A percentile compares a stretch with the other conserved stretches of the same genome.
phyloP scores from a whole-genome alignment of 495 filamentous ascomycete species.

The Aspergillus steynii region DNA sequence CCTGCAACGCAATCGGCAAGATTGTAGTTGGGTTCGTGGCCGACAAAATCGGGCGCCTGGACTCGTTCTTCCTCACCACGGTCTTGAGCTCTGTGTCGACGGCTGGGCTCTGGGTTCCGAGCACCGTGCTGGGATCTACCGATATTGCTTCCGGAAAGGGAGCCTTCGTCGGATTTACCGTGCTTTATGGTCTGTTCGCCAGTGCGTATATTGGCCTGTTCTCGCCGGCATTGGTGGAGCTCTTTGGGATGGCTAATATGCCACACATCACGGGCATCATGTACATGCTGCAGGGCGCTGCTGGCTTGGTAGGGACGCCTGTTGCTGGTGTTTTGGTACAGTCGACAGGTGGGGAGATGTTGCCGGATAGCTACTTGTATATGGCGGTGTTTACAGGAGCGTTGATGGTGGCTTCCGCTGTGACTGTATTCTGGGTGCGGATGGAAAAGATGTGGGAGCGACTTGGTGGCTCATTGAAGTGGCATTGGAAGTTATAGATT shows the following conservation, averaged over 20 bases:
- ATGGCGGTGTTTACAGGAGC: slow-evolving; percentile 33
- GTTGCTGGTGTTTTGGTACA: slow-evolving; percentile 41
- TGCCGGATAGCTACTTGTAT: slow-evolving; percentile 27
- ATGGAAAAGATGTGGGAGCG: slow-evolving; percentile 28
- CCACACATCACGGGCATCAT: slow-evolving; percentile 42
- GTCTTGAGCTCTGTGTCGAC: slow-evolving; percentile 36
- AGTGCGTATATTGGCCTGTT: slow-evolving; percentile 44
- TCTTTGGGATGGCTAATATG: slow-evolving; percentile 45
- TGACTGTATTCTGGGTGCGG: slow-evolving; percentile 33
- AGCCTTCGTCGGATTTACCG: slow-evolving; percentile 39
- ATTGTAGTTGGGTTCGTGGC: slow-evolving; percentile 26
- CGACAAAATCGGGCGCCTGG: slow-evolving; percentile 53
- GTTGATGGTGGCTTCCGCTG: slow-evolving; percentile 28
- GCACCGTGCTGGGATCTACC: slow-evolving; percentile 18
- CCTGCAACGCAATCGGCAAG: slow-evolving; percentile 29
- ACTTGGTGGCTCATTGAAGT: slow-evolving; percentile 4
- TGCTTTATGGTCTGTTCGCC: slow-evolving; percentile 42
- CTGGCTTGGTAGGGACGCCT: slow-evolving; percentile 44
- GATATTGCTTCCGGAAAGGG: slow-evolving; percentile 19
- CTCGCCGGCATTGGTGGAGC: slow-evolving; percentile 40
- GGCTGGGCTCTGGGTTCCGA: slow-evolving; percentile 42
- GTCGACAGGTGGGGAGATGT: slow-evolving; percentile 4
- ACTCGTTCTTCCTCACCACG: slow-evolving; percentile 39
- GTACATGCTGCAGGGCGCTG: slow-evolving; percentile 41
- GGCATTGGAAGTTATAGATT: slow-evolving; percentile 35